Base-by-base conservation (phyloP, 2,329 filamentous ascomycete genomes). In the Geosmithia flava region DNA sequence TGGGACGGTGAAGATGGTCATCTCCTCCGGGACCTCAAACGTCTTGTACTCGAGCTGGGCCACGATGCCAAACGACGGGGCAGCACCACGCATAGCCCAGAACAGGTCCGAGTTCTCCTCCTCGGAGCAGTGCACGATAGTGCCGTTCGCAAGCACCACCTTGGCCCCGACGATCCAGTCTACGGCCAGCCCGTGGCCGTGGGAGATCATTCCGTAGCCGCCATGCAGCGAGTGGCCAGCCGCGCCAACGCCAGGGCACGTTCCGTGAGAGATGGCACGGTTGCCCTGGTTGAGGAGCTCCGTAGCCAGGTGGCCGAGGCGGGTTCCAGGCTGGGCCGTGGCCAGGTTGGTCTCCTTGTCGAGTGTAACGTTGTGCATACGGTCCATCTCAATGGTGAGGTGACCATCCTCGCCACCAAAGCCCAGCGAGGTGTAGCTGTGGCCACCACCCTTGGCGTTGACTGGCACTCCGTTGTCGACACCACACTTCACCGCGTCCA, bases 191-290 rank as follows among this genome's bases (percentile, higher is more conserved):
- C 81, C 81, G 47, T 77, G 64, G 27, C 64, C 62, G 1, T 75
- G 73, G 20, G 68, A 71, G 16, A 83, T 61, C 59, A 73, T 71
- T 1, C 80, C 77, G 54, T 76, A 78, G 1, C 78, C 78, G 20
- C 78, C 78, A 1, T 76, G 76, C 1, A 81, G 58, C 0, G 72
- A 70, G 15, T 82, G 62, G 0, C 76, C 80, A 2, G 75, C 78
- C 5, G 83, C 73, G 6, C 80, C 79, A 1, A 78, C 82, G 52
- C 81, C 75, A 39, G 75, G 75, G 11, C 82, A 76, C 0, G 78
- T 80, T 3, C 80, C 80, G 10, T 78, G 78, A 0, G 80, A 74
- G 1, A 76, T 76, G 2, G 76, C 78, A 2, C 81, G 67, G 0
- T 69, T 68, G 42, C 33, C 33, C 54, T 76, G 62, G 45, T 69